phyloP scores from a whole-genome alignment of 179 eudicot genomes.

The Amaranthus tricolor region DNA sequence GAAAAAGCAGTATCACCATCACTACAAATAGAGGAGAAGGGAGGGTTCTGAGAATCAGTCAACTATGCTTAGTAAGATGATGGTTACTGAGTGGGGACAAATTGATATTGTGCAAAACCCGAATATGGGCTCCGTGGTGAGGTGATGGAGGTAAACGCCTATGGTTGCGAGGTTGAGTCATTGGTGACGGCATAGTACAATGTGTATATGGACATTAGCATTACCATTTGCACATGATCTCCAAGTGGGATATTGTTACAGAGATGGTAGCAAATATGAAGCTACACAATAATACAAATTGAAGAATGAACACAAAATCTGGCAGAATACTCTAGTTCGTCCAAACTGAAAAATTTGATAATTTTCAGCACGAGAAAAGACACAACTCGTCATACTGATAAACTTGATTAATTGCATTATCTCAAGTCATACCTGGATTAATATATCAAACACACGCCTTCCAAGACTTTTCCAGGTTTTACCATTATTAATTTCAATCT shows the following conservation, averaged over 20 bases:
- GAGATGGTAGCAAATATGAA: too few species aligned
- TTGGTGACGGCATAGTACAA: neutral
- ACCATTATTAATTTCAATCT: constrained; percentile 38
- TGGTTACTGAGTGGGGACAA: neutral
- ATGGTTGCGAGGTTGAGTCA: neutral
- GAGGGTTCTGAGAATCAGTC: neutral
- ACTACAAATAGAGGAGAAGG: neutral
- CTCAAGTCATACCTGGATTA: constrained; percentile 53
- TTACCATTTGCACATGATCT: too few species aligned
- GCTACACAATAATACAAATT: too few species aligned
- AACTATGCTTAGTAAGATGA: neutral
- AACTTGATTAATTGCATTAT: neutral
- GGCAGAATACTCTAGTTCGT: too few species aligned
- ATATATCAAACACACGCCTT: constrained; percentile 70
- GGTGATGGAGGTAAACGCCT: neutral
- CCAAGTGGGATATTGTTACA: neutral
- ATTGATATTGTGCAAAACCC: neutral
- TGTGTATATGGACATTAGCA: neutral
- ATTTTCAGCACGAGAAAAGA: too few species aligned
- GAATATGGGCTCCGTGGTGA: neutral
- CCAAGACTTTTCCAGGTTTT: constrained; percentile 60
- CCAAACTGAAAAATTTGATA: too few species aligned
- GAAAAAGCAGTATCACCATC: neutral
- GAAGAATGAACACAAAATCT: too few species aligned
- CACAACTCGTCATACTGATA: too few species aligned